Conservation (phyloP, 2,329 filamentous ascomycete genomes). For the Periglandula ipomoeae region DNA sequence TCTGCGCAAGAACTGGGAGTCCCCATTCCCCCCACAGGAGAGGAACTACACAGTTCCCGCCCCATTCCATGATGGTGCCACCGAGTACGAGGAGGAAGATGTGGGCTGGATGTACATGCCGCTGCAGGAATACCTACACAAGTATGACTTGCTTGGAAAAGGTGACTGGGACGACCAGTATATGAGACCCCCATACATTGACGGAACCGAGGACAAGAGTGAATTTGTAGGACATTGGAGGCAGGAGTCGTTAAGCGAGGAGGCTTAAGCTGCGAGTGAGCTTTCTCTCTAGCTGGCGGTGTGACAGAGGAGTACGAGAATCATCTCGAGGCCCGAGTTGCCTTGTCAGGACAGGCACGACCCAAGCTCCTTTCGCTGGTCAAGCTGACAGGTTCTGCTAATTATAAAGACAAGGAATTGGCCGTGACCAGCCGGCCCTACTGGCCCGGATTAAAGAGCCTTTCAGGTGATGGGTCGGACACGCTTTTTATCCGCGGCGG, state of each 20-base stretch:
- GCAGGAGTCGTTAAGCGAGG: neutral
- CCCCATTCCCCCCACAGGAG: neutral
- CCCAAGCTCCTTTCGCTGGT: neutral
- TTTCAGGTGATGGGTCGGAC: neutral
- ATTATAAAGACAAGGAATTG: neutral
- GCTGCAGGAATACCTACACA: neutral
- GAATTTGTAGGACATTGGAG: neutral
- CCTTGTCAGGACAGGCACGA: neutral
- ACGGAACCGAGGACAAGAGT: neutral
- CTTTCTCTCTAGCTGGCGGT: neutral
- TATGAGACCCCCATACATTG: neutral
- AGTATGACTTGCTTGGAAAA: neutral
- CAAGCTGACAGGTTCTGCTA: neutral
- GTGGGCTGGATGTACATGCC: constrained; percentile 3
- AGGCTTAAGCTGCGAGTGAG: neutral
- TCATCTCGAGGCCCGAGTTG: neutral
- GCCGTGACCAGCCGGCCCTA: neutral
- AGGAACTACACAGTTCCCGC: neutral
- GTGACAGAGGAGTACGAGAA: neutral
- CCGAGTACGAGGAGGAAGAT: neutral
- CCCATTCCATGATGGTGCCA: neutral
- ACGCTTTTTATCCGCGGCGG: neutral
- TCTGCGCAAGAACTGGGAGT: neutral
- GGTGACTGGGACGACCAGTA: neutral
- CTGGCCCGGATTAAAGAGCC: neutral